These are phyloP conservation scores for Marsdenia floribunda DNA, from an alignment of 257 asterid species.

Conservation along the genomic window DNA sequence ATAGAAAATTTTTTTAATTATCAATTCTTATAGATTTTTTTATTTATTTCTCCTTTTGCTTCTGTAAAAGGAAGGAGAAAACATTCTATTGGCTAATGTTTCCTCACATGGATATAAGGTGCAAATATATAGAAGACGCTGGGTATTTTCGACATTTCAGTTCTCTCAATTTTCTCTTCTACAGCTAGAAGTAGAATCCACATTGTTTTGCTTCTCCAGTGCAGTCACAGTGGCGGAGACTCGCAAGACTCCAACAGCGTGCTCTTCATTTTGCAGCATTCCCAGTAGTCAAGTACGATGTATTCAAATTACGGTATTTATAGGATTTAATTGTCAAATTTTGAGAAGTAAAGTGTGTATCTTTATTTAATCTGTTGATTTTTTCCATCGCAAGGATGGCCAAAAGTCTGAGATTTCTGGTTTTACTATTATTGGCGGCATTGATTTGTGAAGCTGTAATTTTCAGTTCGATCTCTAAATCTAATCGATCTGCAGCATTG, in stretches of 20 bases:
- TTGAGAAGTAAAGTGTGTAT: neutral
- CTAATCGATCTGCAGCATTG: slow-evolving; percentile 87
- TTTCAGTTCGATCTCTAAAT: slow-evolving; percentile 64
- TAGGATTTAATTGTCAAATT: neutral
- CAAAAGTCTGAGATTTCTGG: slow-evolving; percentile 44
- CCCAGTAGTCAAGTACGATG: neutral
- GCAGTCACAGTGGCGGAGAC: slow-evolving; percentile 26
- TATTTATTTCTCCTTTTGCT: too few relatives aligned
- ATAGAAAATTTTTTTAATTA: too few relatives aligned
- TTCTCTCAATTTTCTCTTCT: neutral
- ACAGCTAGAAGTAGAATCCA: neutral
- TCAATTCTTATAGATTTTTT: too few relatives aligned
- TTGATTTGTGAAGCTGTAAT: slow-evolving; percentile 58
- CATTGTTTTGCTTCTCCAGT: neutral
- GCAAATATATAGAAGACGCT: neutral
- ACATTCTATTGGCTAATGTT: neutral
- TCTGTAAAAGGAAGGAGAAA: too few relatives aligned
- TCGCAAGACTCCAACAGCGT: slow-evolving; percentile 6
- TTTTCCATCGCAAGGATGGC: slow-evolving; percentile 43
- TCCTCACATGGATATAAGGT: neutral
- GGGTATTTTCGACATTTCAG: slow-evolving; percentile 13
- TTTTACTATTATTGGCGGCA: slow-evolving; percentile 32
- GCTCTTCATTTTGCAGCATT: neutral
- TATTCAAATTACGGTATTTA: neutral
- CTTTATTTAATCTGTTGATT: neutral